A percentile compares a stretch with the other conserved stretches of the same genome.
These are phyloP conservation scores for Nakazawaea laoshanensis DNA, from an alignment of 805 yeast genomes.

Conservation along the genomic window DNA sequence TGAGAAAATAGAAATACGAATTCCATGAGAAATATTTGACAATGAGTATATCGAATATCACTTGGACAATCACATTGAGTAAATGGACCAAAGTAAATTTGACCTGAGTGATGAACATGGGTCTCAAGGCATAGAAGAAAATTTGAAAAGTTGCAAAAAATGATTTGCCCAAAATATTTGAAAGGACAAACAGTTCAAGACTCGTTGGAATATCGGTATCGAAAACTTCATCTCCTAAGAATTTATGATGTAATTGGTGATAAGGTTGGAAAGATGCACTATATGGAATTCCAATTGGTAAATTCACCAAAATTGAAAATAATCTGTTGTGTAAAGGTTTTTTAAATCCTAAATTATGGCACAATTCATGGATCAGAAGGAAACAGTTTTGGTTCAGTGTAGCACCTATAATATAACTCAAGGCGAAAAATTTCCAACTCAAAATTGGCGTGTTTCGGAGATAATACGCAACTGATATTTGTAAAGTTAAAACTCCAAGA, in stretches of 20 bases:
- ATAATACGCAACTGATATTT: conserved; percentile 53
- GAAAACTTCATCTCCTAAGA: conserved; percentile 71
- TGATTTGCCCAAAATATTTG: conserved; percentile 77
- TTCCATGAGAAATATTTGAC: conserved; percentile 57
- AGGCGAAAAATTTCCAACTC: conserved; percentile 42
- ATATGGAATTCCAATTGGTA: conserved; percentile 88
- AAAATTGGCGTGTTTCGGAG: conserved; percentile 48
- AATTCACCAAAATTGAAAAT: conserved; percentile 67
- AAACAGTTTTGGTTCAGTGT: conserved; percentile 79
- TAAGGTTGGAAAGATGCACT: conserved; percentile 85
- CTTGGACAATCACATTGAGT: conserved; percentile 55
- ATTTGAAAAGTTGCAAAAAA: conserved; percentile 88
- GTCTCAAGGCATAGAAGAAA: conserved; percentile 82
- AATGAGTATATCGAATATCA: conserved; percentile 48
- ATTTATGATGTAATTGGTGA: conserved; percentile 87
- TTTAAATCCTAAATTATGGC: conserved; percentile 78
- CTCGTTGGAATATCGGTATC: conserved; percentile 87
- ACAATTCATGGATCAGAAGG: conserved; percentile 81
- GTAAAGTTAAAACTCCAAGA: conserved; percentile 56
- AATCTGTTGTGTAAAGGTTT: conserved; percentile 70
- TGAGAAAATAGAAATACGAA: conserved; percentile 55
- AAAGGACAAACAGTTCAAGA: conserved; percentile 65
- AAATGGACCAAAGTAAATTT: conserved; percentile 70
- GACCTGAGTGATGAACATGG: conserved; percentile 75
- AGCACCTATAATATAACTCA: conserved; percentile 79